These are phyloP conservation scores for Cryomyces minteri DNA, from an alignment of 495 filamentous ascomycete genomes.

Conservation along the genomic window DNA sequence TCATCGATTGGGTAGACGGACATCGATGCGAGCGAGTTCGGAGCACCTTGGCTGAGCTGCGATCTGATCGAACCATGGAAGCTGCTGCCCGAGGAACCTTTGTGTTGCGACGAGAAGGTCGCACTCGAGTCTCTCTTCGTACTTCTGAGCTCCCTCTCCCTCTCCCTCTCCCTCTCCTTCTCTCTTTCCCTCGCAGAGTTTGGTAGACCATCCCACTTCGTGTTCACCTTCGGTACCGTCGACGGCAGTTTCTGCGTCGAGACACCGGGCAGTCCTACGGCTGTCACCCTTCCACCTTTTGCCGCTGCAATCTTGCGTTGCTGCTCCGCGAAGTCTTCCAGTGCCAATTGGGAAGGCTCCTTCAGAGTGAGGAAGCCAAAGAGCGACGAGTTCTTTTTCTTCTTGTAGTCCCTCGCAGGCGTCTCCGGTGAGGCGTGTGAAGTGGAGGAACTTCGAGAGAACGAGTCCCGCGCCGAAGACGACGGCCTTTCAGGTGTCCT, in stretches of 20 bases:
- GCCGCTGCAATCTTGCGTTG: constrained; percentile 16
- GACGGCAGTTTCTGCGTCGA: constrained; percentile 24
- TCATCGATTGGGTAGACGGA: too few species aligned
- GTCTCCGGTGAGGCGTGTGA: not conserved
- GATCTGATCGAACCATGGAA: too few species aligned
- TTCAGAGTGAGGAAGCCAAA: constrained; percentile 19
- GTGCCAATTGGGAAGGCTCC: constrained; percentile 18
- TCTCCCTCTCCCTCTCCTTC: not conserved
- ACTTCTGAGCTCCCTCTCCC: not conserved
- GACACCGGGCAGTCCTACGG: constrained; percentile 14
- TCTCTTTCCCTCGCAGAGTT: constrained; percentile 18
- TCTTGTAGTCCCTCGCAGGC: not conserved
- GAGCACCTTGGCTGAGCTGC: too few species aligned
- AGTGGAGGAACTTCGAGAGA: not conserved
- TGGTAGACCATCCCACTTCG: constrained; percentile 30
- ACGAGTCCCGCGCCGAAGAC: not conserved
- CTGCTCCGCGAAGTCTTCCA: constrained; percentile 17
- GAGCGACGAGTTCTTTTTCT: constrained; percentile 14
- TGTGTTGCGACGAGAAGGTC: not conserved
- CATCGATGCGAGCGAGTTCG: too few species aligned
- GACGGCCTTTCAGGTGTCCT: too few species aligned
- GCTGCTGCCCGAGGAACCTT: not conserved
- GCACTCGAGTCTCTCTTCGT: too few species aligned
- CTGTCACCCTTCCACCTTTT: constrained; percentile 6
- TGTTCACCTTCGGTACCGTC: constrained; percentile 28